Evolutionary conservation across 2,329 filamentous ascomycete genomes (phyloP), one percentile per base, ranked within the genome.

Genomic region (Xylariaceae sp.): DNA sequence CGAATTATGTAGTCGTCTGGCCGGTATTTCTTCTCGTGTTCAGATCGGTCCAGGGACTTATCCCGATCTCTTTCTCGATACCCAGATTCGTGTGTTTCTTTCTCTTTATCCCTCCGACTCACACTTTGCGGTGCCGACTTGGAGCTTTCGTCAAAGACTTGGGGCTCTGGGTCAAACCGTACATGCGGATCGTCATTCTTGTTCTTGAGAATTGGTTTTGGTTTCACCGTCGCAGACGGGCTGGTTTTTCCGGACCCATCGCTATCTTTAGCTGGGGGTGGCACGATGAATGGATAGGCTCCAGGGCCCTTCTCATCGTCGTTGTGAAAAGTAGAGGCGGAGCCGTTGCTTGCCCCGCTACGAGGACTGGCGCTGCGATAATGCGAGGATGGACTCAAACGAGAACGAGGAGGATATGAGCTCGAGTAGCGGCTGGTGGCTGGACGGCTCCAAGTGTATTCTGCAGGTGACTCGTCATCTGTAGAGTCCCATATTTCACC

Each of bases 181-280:
- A 85, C 81, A 51, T 80, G 80, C 4, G 71, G 69, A 60, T 85
- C 80, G 51, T 79, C 78, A 61, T 83, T 82, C 65, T 77, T 80
- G 68, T 85, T 85, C 74, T 85, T 85, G 15, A 85, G 73, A n/a
- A 85, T 85, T 4, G 82, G 79, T 65, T 84, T 85, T 1, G 82
- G 83, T 58, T 67, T 71, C 0, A 75, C 72, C 1, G 72, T 76
- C 34, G 73, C 67, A 0, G 75, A 71, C 0, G 74, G 73, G 1
- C 69, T 71, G 4, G 68, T 63, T 58, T 68, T 71, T 11, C 57
- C 58, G n/a, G 45, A 48, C 7, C 44, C 15, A 8, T 58, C 59
- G 1, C 45, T 37, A n/a, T 65, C 62, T 51, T 65, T 61, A 7
- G 61, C 64, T 1, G 72, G 75, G 6, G 71, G 68, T 5, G 70